Percentiles rank a stretch among this genome's conserved stretches.
phyloP scores from a whole-genome alignment of 2,329 filamentous ascomycete species.

The Alternaria ethzedia region DNA sequence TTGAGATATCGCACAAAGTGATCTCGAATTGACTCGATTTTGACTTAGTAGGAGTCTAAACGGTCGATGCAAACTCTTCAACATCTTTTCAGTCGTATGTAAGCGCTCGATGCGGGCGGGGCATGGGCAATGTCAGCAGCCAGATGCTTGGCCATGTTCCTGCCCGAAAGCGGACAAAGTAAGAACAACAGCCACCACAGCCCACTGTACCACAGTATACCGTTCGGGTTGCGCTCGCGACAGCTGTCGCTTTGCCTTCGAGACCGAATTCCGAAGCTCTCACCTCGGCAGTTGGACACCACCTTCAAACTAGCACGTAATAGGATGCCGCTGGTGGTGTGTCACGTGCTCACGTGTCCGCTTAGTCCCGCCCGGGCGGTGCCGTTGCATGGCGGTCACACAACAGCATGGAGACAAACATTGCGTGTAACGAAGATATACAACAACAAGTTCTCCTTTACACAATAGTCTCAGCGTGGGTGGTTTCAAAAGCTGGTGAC shows the following conservation, averaged over 20 bases:
- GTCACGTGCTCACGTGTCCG: neutral
- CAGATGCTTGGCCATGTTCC: neutral
- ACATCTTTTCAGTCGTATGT: neutral
- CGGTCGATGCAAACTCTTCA: neutral
- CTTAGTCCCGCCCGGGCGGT: neutral
- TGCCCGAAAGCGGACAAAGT: neutral
- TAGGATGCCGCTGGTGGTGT: neutral
- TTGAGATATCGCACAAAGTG: rapidly evolving
- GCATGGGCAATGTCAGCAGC: neutral
- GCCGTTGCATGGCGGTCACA: neutral
- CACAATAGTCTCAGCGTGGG: rapidly evolving
- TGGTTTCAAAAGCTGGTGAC: neutral
- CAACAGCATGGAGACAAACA: neutral
- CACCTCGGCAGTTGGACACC: neutral
- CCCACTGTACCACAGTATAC: neutral
- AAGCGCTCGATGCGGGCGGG: neutral
- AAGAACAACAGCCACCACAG: neutral
- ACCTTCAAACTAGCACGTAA: neutral
- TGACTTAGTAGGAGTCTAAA: neutral
- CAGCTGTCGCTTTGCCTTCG: neutral
- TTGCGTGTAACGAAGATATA: no score
- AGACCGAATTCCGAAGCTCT: no score
- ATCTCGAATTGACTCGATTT: rapidly evolving
- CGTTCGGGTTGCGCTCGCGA: rapidly evolving
- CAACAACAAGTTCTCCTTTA: no score